Percentiles rank a stretch among this genome's conserved stretches.
phyloP scores from a whole-genome alignment of 2,329 filamentous ascomycete species.

The Celoporthe dispersa region DNA sequence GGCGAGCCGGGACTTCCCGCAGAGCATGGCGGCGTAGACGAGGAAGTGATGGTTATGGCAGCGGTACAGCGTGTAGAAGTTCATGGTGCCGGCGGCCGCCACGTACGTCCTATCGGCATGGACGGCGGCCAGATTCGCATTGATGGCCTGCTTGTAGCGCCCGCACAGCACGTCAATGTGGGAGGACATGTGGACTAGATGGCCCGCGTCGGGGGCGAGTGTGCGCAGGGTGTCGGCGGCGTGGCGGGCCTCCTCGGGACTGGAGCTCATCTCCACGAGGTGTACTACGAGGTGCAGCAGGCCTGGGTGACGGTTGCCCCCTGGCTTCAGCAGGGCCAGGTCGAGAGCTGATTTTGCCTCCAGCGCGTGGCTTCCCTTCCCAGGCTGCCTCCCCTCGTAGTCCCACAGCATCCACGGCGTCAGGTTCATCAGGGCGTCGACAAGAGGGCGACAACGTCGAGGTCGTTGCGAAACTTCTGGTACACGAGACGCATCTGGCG shows the following conservation, averaged over 20 bases:
- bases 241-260: slow-evolving; percentile 66
- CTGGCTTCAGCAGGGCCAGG: slow-evolving; percentile 54
- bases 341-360: slow-evolving; percentile 65
- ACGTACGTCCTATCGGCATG: slow-evolving; percentile 71
- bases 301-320: slow-evolving; percentile 59
- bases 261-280: slow-evolving; percentile 51
- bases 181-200: slow-evolving; percentile 69
- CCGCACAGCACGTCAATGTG: slow-evolving; percentile 77
- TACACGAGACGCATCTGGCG: slow-evolving; percentile 52
- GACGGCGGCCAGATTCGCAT: slow-evolving; percentile 69
- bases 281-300: slow-evolving; percentile 64
- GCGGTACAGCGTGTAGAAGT: slow-evolving; percentile 80
- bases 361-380: slow-evolving; percentile 56
- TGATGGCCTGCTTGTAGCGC: slow-evolving; percentile 69
- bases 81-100: slow-evolving; percentile 59
- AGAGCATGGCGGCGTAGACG: slow-evolving; percentile 79
- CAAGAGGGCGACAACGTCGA: slow-evolving; percentile 45
- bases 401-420: slow-evolving; percentile 53
- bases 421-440: slow-evolving; percentile 57
- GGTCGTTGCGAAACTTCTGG: slow-evolving; percentile 41
- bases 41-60: slow-evolving; percentile 76
- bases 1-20: slow-evolving; percentile 65
- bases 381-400: slow-evolving; percentile 47
- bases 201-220: slow-evolving; percentile 71
- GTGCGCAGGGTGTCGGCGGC: slow-evolving; percentile 65